phyloP scores from a whole-genome alignment of 2,329 filamentous ascomycete genomes.

The Pyrenophora seminiperda region DNA sequence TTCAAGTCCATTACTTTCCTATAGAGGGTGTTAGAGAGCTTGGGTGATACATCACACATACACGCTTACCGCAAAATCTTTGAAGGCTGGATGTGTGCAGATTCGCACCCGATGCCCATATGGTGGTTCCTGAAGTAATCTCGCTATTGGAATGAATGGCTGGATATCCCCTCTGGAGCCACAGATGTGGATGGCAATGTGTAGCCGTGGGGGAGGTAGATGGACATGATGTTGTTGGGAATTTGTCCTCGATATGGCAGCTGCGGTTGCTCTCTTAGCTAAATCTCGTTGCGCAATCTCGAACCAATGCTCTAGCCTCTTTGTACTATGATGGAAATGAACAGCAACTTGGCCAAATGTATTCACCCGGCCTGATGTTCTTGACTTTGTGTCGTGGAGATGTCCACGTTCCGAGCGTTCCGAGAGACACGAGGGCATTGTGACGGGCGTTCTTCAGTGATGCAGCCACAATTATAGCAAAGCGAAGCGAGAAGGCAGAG shows the following conservation, averaged over 20 bases:
- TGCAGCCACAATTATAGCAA: too few relatives aligned
- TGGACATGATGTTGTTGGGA: neutral
- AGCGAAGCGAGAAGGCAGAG: too few relatives aligned
- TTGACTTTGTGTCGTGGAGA: neutral
- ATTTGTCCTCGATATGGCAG: neutral
- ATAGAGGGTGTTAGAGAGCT: neutral
- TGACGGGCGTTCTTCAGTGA: too few relatives aligned
- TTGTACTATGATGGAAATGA: slow-evolving; percentile 25
- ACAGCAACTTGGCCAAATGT: slow-evolving; percentile 24
- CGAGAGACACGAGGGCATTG: slow-evolving; percentile 1
- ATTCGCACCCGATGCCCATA: slow-evolving; percentile 37
- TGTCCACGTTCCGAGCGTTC: neutral
- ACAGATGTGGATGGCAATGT: slow-evolving; percentile 63
- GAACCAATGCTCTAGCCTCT: slow-evolving; percentile 24
- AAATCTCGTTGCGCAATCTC: slow-evolving; percentile 14
- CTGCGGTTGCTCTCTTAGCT: neutral
- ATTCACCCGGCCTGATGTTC: slow-evolving; percentile 14
- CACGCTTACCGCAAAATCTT: slow-evolving; percentile 22
- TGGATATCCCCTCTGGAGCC: slow-evolving; percentile 62
- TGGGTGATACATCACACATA: neutral
- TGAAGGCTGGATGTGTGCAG: slow-evolving; percentile 36
- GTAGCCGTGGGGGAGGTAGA: slow-evolving; percentile 39
- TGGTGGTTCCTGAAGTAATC: slow-evolving; percentile 47
- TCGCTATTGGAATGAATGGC: slow-evolving; percentile 64
- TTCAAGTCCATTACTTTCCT: slow-evolving; percentile 46